Evolutionary conservation across 2,329 filamentous ascomycete species (phyloP).

Genomic region (Harringtonia aguacate): DNA sequence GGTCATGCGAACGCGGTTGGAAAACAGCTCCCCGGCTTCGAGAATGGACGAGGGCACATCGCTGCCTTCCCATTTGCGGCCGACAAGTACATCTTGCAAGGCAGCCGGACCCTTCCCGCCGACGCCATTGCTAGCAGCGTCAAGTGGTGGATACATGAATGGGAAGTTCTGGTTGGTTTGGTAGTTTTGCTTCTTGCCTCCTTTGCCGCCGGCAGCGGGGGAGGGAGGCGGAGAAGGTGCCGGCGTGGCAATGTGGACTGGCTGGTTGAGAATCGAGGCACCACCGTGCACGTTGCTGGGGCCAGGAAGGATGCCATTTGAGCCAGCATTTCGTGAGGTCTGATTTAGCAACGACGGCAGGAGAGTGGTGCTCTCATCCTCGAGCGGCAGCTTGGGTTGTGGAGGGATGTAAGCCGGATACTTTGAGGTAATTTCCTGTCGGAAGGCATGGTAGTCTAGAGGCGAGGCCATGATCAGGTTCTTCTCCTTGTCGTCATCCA

Average conservation of each 20-base stretch:
- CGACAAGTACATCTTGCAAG: constrained; percentile 68
- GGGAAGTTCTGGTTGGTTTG: constrained; percentile 99
- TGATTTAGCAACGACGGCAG: constrained; percentile 76
- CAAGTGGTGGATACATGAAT: constrained; percentile 90
- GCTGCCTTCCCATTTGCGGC: constrained; percentile 83
- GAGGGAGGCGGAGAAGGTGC: constrained; percentile 93
- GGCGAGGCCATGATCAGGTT: constrained; percentile 87
- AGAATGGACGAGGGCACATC: constrained; percentile 91
- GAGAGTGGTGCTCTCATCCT: constrained; percentile 83
- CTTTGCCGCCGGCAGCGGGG: constrained; percentile 76
- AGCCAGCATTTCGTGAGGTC: constrained; percentile 47
- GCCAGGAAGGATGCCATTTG: constrained; percentile 50
- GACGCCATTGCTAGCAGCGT: constrained; percentile 77
- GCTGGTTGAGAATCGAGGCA: constrained; percentile 82
- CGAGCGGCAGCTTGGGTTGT: constrained; percentile 68
- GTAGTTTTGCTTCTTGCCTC: constrained; percentile 97
- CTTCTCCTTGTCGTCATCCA: constrained; percentile 50
- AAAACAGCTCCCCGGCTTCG: constrained; percentile 88
- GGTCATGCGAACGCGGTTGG: constrained; percentile 81
- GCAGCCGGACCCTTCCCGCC: constrained; percentile 81
- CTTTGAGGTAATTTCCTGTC: constrained; percentile 94
- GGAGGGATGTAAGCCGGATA: constrained; percentile 95
- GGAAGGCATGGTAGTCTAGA: constrained; percentile 90
- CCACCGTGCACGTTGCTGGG: constrained; percentile 46
- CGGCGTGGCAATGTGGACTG: constrained; percentile 96